Conservation (phyloP, 441 rosid species). For the Macaranga tanarius region DNA sequence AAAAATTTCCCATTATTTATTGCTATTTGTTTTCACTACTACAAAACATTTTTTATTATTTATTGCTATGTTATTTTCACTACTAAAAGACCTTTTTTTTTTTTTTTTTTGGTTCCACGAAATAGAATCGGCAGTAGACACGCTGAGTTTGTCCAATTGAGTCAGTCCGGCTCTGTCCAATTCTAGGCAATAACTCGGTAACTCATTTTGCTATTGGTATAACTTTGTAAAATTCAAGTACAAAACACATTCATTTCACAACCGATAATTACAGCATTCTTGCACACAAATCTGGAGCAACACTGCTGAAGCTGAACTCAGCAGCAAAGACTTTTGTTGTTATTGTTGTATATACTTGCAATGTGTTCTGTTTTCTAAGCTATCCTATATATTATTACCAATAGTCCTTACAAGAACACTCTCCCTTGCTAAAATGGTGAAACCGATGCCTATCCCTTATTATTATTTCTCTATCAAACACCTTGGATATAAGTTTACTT, state of each 20-base stretch:
- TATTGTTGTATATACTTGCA: neutral
- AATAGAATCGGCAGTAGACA: neutral
- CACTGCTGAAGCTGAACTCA: neutral
- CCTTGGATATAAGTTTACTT: constrained; percentile 38
- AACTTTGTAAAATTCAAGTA: too few relatives aligned
- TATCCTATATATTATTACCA: constrained; percentile 20
- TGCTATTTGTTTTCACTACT: too few relatives aligned
- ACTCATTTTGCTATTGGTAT: too few relatives aligned
- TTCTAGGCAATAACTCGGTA: too few relatives aligned
- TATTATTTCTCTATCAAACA: constrained; percentile 33
- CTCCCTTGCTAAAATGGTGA: constrained; percentile 40
- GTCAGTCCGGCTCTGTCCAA: neutral
- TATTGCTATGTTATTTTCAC: too few relatives aligned
- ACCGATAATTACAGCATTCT: too few relatives aligned
- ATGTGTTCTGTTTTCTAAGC: too few relatives aligned
- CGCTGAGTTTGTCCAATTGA: constrained; percentile 4
- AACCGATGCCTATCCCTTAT: constrained; percentile 39
- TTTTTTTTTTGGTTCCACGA: neutral
- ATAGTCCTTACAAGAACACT: constrained; percentile 46
- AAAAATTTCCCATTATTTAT: too few relatives aligned
- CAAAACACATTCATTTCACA: too few relatives aligned
- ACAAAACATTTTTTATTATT: too few relatives aligned
- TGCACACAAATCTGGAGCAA: too few relatives aligned
- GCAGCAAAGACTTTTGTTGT: neutral
- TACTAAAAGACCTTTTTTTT: too few relatives aligned